phyloP scores from a whole-genome alignment of 1,139 yeast genomes.

The Yamadazyma friedrichii region DNA sequence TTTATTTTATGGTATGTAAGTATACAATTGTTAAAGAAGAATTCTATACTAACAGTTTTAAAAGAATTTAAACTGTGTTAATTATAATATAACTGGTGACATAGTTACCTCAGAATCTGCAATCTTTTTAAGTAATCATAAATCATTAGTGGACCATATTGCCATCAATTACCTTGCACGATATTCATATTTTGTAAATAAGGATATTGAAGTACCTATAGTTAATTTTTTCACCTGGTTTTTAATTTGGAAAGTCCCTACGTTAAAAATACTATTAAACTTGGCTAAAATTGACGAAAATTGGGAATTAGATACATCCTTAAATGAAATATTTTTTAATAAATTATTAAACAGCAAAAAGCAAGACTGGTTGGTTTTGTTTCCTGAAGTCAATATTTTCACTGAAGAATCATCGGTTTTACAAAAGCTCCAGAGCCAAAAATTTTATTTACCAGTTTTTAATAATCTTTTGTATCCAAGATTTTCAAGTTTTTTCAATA shows the following conservation, averaged over 20 bases:
- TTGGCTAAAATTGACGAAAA: slow-evolving; percentile 57
- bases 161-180: slow-evolving; percentile 46
- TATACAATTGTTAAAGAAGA: too few relatives aligned
- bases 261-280: slow-evolving; percentile 37
- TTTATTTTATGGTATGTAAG: slow-evolving; percentile 35
- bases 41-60: slow-evolving; percentile 6
- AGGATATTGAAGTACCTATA: slow-evolving; percentile 29
- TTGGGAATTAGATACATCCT: slow-evolving; percentile 51
- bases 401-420: slow-evolving; percentile 44
- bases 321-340: slow-evolving; percentile 25
- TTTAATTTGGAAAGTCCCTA: slow-evolving; percentile 55
- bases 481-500: slow-evolving; percentile 51
- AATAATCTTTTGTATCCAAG: slow-evolving; percentile 65
- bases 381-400: slow-evolving; percentile 75
- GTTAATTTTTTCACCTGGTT: slow-evolving; percentile 64
- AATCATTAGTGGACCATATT: slow-evolving; percentile 53
- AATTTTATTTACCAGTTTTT: slow-evolving; percentile 52
- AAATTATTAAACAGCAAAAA: slow-evolving; percentile 24
- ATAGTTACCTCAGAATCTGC: slow-evolving; percentile 45
- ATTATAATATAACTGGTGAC: slow-evolving; percentile 43
- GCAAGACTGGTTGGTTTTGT: slow-evolving; percentile 57
- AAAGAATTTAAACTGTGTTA: slow-evolving; percentile 36
- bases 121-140: slow-evolving; percentile 52
- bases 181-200: slow-evolving; percentile 15
- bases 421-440: slow-evolving; percentile 51